Conservation (phyloP, 2,329 filamentous ascomycete genomes). For the Thyridium curvatum region DNA sequence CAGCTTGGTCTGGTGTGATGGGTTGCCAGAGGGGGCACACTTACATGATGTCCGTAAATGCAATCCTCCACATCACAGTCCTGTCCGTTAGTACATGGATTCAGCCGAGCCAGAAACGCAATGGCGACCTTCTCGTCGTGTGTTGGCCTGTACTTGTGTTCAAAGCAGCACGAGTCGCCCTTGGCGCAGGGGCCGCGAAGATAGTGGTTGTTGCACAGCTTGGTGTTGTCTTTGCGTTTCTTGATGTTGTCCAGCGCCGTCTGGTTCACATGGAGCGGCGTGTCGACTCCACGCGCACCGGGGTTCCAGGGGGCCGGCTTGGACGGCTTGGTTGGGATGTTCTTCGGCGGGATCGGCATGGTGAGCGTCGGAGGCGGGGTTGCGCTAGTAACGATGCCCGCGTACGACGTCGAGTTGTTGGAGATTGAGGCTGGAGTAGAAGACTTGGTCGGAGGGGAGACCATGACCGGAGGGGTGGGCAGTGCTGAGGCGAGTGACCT, state of each 20-base stretch:
- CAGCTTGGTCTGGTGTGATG: conserved; percentile 14
- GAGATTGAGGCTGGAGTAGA: conserved; percentile 16
- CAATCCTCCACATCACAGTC: conserved; percentile 51
- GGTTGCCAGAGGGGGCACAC: conserved; percentile 18
- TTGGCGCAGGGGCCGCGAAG: conserved; percentile 51
- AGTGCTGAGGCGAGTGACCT: conserved; percentile 14
- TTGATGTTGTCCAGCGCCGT: conserved; percentile 47
- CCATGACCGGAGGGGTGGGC: conserved; percentile 3
- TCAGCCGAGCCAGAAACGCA: conserved; percentile 47
- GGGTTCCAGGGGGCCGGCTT: conserved; percentile 41
- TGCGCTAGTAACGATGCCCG: conserved; percentile 31
- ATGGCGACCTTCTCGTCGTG: conserved; percentile 51
- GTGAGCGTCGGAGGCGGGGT: conserved; percentile 22
- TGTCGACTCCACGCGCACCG: conserved; percentile 47
- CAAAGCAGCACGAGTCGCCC: conserved; percentile 47
- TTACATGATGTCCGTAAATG: conserved; percentile 58
- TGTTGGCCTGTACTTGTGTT: conserved; percentile 47
- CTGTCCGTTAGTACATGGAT: conserved; percentile 51
- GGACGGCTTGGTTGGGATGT: conserved; percentile 10
- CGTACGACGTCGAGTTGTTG: conserved; percentile 25
- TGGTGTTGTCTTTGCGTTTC: conserved; percentile 46
- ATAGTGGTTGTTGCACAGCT: conserved; percentile 58
- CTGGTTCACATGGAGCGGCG: conserved; percentile 38
- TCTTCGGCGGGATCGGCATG: conserved; percentile 28
- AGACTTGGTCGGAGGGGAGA: conserved; percentile 2